Evolutionary conservation across 1,284 basidiomycete species (phyloP), one percentile per base, ranked within the genome.

Genomic region (Pholiota adiposa): DNA sequence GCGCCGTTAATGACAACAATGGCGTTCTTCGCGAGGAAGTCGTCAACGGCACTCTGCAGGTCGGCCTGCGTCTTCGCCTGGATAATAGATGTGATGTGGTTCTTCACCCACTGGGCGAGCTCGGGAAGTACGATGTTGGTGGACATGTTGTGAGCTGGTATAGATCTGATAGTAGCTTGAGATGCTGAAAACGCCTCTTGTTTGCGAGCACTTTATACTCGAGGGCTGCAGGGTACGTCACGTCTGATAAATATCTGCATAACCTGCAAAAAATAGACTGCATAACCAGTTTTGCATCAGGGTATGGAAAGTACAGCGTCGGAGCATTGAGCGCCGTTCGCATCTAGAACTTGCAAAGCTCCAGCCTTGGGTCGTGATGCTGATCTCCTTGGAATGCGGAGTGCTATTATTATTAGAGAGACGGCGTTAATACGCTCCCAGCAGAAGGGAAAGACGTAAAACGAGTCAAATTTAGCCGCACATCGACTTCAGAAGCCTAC

Each of bases 1-100:
- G 54, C 66, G 16, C 73, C 73, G 56, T 76, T 76, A 36, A 74
- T 61, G 0, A 66, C 70, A 54, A 76, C 63, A 9, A 53, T 63
- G 14, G 63, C 69, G 51, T 70, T 41, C 58, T 68, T 64, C 9
- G 70, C 63, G 16, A 74, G 58, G 60, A 72, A 67, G 31, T 59
- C 52, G 53, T 70, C 58, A 56, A 69, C 61, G 16, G 67, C 61
- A 44, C 46, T 50, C 34, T 65, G 54, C 36, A 67, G 59, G 31
- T 64, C 65, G 4, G 54, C 49, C 25, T 62, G 52, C 23, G 59
- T 64, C 23, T 60, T 61, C 8, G 67, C 63, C 44, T 66, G 53
- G 57, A 63, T 60, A n/a, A 70, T 62, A n/a, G 63, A 44, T 12
- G 57, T 59, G 50, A 70, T 50, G 59, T 65, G 63, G 44, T 62